These are phyloP conservation scores for Fusarium nygamai DNA, from an alignment of 2,329 filamentous ascomycete species.

Conservation along the genomic window DNA sequence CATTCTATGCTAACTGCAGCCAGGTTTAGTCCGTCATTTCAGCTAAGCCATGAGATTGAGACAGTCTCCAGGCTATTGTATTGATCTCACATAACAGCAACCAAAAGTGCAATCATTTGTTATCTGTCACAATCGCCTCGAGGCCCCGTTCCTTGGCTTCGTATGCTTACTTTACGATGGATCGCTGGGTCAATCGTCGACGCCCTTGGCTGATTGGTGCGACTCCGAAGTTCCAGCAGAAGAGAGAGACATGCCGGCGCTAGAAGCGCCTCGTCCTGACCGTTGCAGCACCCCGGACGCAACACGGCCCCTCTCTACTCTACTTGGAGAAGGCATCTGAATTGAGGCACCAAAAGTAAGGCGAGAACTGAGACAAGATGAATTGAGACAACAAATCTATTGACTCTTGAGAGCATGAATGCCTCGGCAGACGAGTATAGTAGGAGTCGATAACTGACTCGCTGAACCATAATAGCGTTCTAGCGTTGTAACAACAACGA, in stretches of 20 bases:
- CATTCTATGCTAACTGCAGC: neutral
- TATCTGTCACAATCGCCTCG: slow-evolving; percentile 6
- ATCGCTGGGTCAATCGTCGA: neutral
- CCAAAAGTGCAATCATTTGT: neutral
- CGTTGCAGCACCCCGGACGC: slow-evolving; percentile 34
- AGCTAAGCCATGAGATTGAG: slow-evolving; percentile 22
- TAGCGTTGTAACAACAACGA: neutral
- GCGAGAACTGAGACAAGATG: slow-evolving; percentile 1
- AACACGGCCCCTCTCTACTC: slow-evolving; percentile 19
- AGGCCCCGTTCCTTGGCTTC: slow-evolving; percentile 1
- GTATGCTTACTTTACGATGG: neutral
- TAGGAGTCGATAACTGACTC: neutral
- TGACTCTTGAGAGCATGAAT: neutral
- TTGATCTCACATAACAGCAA: slow-evolving; percentile 9
- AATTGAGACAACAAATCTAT: neutral
- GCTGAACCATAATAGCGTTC: neutral
- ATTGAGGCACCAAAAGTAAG: neutral
- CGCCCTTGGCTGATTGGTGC: slow-evolving; percentile 2
- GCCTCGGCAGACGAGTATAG: neutral
- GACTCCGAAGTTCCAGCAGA: neutral
- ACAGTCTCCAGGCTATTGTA: neutral
- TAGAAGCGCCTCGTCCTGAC: slow-evolving; percentile 33
- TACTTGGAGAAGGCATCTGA: neutral
- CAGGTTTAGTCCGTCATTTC: neutral
- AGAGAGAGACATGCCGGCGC: slow-evolving; percentile 33